Evolutionary conservation across 352 stramenopile species (phyloP).

Genomic region (Globisporangium parvum): DNA sequence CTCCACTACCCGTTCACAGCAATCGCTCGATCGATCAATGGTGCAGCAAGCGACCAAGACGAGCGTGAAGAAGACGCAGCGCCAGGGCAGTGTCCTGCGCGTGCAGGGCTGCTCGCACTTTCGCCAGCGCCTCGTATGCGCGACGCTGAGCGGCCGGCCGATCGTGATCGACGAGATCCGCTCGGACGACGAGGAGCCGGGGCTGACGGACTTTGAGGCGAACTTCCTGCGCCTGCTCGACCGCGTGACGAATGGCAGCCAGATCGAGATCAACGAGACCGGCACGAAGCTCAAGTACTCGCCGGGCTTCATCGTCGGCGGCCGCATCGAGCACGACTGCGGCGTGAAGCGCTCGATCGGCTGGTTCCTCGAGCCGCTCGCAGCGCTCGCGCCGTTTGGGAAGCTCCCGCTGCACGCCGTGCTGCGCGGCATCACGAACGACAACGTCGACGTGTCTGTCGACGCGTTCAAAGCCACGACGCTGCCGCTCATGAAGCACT

Average conservation of each 20-base stretch:
- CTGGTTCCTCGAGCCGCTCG: slow-evolving; percentile 98
- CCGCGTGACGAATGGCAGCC: slow-evolving; percentile 95
- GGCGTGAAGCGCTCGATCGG: slow-evolving; percentile 87
- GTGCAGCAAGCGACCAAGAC: slow-evolving; percentile 15
- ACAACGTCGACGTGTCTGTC: slow-evolving; percentile 86
- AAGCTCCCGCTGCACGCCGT: slow-evolving; percentile 93
- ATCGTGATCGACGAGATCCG: slow-evolving; percentile 96
- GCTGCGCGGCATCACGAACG: slow-evolving; percentile 95
- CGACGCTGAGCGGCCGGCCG: slow-evolving; percentile 89
- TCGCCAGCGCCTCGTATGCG: slow-evolving; percentile 90
- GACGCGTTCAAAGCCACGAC: slow-evolving; percentile 95
- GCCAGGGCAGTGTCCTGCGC: slow-evolving; percentile 39
- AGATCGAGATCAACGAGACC: slow-evolving; percentile 99
- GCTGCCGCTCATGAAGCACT: slow-evolving; percentile 93
- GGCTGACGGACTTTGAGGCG: slow-evolving; percentile 94
- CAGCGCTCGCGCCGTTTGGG: slow-evolving; percentile 96
- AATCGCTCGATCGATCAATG: neutral
- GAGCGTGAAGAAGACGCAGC: slow-evolving; percentile 26
- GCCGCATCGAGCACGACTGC: slow-evolving; percentile 95
- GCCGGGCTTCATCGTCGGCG: slow-evolving; percentile 94
- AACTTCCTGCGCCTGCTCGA: slow-evolving; percentile 96
- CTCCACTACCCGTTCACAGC: neutral
- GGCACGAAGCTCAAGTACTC: slow-evolving; percentile 96
- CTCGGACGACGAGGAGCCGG: slow-evolving; percentile 91
- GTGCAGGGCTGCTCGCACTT: slow-evolving; percentile 90